phyloP scores from a whole-genome alignment of 192 early-diverging fungal species.

The Glomus cerebriforme region DNA sequence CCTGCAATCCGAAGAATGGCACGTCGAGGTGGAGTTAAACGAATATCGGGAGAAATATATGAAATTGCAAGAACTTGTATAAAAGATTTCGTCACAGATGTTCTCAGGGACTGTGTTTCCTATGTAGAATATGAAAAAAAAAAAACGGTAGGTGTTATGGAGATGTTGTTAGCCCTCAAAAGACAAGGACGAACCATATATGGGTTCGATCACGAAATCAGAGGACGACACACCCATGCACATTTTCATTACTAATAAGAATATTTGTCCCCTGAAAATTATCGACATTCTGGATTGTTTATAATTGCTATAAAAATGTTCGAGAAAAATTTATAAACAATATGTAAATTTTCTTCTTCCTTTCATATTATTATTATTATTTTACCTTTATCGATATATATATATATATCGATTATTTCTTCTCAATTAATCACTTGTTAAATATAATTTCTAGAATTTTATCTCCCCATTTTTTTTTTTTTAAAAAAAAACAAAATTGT shows the following conservation, averaged over 20 bases:
- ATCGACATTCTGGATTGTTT: neutral
- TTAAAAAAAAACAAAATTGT: too few species aligned
- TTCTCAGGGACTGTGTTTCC: slow-evolving; percentile 92
- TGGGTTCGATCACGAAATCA: slow-evolving; percentile 38
- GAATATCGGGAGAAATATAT: slow-evolving; percentile 93
- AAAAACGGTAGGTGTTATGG: slow-evolving; percentile 92
- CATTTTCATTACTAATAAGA: neutral
- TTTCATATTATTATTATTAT: too few species aligned
- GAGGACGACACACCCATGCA: neutral
- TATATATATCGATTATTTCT: too few species aligned
- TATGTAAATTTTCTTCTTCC: too few species aligned
- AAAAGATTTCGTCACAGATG: slow-evolving; percentile 94
- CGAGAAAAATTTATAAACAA: too few species aligned
- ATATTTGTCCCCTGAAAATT: neutral
- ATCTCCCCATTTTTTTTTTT: too few species aligned
- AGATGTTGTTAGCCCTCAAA: slow-evolving; percentile 96
- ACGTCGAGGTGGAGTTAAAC: slow-evolving; percentile 98
- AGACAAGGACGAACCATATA: slow-evolving; percentile 89
- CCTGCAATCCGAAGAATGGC: slow-evolving; percentile 90
- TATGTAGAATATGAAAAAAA: slow-evolving; percentile 96
- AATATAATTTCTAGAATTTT: too few species aligned
- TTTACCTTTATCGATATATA: too few species aligned
- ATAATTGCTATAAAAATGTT: neutral
- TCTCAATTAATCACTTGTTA: too few species aligned
- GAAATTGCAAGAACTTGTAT: slow-evolving; percentile 93